A percentile compares a stretch with the other conserved stretches of the same genome.
These are phyloP conservation scores for Talaromyces liani DNA, from an alignment of 495 filamentous ascomycete species.

Conservation along the genomic window DNA sequence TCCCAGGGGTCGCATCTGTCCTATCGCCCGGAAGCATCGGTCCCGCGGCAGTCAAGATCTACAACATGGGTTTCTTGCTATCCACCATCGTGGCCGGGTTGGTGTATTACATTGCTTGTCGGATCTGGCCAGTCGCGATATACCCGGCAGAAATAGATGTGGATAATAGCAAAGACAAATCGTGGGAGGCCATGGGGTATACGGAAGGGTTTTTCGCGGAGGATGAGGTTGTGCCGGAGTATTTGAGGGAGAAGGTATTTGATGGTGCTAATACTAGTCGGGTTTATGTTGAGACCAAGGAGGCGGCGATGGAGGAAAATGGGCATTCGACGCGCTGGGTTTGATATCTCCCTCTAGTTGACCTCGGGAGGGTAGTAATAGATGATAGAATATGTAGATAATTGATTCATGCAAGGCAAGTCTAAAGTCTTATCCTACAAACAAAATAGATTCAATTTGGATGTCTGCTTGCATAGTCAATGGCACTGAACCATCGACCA, in stretches of 20 bases:
- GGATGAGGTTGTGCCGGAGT: constrained; percentile 7
- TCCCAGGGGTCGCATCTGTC: constrained; percentile 12
- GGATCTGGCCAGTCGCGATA: constrained; percentile 6
- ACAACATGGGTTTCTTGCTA: constrained; percentile 16
- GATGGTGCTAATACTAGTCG: neutral
- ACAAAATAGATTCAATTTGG: neutral
- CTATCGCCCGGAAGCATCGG: constrained; percentile 6
- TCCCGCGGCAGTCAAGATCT: constrained; percentile 12
- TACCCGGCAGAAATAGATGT: neutral
- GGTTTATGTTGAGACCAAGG: neutral
- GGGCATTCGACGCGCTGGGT: neutral
- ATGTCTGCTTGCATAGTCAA: neutral
- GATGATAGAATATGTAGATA: neutral
- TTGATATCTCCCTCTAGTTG: too few relatives aligned
- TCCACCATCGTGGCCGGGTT: constrained; percentile 5
- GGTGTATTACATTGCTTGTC: constrained; percentile 10
- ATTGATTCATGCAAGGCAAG: neutral
- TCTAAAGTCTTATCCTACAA: neutral
- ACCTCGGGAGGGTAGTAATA: too few relatives aligned
- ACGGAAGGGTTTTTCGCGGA: constrained; percentile 5
- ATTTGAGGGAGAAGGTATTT: constrained; percentile 1
- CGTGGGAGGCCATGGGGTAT: constrained; percentile 7
- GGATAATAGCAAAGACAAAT: neutral
- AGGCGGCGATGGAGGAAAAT: neutral
- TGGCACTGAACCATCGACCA: neutral